Conservation (phyloP, 2,329 filamentous ascomycete genomes). For the Chrysoporthe deuterocubensis region DNA sequence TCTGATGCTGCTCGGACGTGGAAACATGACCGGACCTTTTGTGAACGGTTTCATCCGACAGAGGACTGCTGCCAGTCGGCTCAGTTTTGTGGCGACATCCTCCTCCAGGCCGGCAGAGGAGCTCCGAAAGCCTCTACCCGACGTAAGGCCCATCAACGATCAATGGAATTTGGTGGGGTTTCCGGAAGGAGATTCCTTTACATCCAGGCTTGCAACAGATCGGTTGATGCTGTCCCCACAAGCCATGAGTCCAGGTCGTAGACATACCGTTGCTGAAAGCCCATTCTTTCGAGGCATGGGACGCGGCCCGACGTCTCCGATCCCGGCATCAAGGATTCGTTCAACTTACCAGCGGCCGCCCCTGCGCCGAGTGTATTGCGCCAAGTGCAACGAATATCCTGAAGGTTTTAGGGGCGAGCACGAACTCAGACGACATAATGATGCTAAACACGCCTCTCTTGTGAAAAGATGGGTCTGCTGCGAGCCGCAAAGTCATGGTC, state of each 20-base stretch:
- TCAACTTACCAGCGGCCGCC: constrained; percentile 57
- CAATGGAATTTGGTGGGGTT: constrained; percentile 40
- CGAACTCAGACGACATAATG: constrained; percentile 73
- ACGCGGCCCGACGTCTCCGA: constrained; percentile 48
- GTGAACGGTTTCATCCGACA: constrained; percentile 50
- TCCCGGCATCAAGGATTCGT: constrained; percentile 44
- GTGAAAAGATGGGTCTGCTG: constrained; percentile 62
- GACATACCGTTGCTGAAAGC: constrained; percentile 53
- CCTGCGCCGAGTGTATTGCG: constrained; percentile 75
- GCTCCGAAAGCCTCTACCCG: constrained; percentile 42
- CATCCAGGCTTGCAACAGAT: constrained; percentile 35
- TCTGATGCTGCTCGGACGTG: constrained; percentile 52
- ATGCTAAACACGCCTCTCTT: constrained; percentile 59
- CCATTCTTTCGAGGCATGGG: constrained; percentile 46
- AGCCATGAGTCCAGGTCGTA: constrained; percentile 36
- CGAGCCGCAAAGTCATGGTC: constrained; percentile 48
- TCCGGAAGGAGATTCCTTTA: constrained; percentile 36
- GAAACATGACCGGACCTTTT: constrained; percentile 42
- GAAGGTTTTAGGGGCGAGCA: constrained; percentile 91
- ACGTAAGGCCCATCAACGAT: constrained; percentile 44
- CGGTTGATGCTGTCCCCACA: constrained; percentile 39
- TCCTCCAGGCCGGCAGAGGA: constrained; percentile 40
- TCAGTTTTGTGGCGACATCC: constrained; percentile 39
- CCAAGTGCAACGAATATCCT: constrained; percentile 78
- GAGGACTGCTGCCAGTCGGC: constrained; percentile 39